A percentile compares a stretch with the other conserved stretches of the same genome.
These are phyloP conservation scores for Entelexis sorbosivorans DNA, from an alignment of 1,139 yeast genomes.

Conservation along the genomic window DNA sequence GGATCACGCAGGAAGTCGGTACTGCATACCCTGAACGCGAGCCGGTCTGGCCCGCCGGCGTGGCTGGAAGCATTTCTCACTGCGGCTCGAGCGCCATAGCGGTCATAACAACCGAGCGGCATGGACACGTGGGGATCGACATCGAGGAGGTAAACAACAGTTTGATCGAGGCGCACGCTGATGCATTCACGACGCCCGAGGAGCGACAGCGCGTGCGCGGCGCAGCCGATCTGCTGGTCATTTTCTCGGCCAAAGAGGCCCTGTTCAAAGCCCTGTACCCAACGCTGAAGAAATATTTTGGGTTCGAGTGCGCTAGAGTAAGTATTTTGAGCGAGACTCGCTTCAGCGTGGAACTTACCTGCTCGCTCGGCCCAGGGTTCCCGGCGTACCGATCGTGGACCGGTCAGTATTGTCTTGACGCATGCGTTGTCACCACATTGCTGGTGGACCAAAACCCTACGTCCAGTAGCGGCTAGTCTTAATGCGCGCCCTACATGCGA, in stretches of 20 bases:
- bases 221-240: neutral
- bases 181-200: neutral
- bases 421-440: neutral
- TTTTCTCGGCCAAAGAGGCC: conserved; percentile 17
- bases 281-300: conserved; percentile 5
- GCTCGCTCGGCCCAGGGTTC: neutral
- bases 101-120: neutral
- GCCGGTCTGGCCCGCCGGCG: conserved; percentile 15
- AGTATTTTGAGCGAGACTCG: neutral
- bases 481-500: neutral
- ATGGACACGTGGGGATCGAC: conserved; percentile 13
- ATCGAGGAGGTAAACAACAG: conserved; percentile 6
- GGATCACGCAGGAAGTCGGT: neutral
- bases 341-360: neutral
- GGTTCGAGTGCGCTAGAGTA: conserved; percentile 13
- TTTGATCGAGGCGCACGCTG: neutral
- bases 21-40: neutral
- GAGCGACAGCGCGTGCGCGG: neutral
- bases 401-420: neutral
- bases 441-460: neutral
- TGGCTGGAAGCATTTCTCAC: conserved; percentile 16
- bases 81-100: conserved; percentile 9
- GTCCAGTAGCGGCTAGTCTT: neutral
- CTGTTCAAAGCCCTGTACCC: conserved; percentile 17
- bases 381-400: neutral